phyloP scores from a whole-genome alignment of 495 filamentous ascomycete genomes.

The Rhizodiscina lignyota region DNA sequence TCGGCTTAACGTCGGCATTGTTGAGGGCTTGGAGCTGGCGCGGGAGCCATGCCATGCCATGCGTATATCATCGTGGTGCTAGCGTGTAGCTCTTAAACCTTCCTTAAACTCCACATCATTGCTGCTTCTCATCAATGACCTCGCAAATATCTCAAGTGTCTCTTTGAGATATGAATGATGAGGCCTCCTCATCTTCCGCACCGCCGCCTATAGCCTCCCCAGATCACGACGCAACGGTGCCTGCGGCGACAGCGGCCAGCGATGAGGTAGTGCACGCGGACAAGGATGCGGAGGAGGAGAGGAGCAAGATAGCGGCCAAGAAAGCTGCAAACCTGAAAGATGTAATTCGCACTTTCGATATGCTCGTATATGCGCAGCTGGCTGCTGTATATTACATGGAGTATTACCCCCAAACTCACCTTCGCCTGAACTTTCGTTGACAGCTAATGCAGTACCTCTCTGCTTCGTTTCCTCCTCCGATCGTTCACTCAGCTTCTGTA shows the following conservation, averaged over 20 bases:
- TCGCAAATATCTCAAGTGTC: too few relatives aligned
- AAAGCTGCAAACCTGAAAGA: conserved; percentile 49
- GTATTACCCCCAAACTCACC: conserved; percentile 26
- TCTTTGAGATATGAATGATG: conserved; percentile 69
- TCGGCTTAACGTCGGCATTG: too few relatives aligned
- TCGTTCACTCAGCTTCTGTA: conserved; percentile 55
- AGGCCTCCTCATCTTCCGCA: conserved; percentile 35
- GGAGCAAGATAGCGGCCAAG: conserved; percentile 29
- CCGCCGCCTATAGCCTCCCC: conserved; percentile 15
- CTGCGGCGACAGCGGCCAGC: background rate
- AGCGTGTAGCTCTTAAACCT: too few relatives aligned
- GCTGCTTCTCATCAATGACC: too few relatives aligned
- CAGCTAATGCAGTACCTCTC: conserved; percentile 45
- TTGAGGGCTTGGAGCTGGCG: too few relatives aligned
- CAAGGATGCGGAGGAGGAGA: conserved; percentile 13
- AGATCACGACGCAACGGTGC: conserved; percentile 14
- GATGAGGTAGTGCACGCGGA: conserved; percentile 4
- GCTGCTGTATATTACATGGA: conserved; percentile 83
- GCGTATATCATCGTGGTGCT: too few relatives aligned
- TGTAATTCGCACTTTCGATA: conserved; percentile 58
- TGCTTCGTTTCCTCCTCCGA: conserved; percentile 53
- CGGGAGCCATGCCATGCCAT: too few relatives aligned
- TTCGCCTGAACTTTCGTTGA: conserved; percentile 9
- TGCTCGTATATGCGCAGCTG: conserved; percentile 64
- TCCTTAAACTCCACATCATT: too few relatives aligned